Evolutionary conservation across 441 rosid species (phyloP), one percentile per base, ranked within the genome.

Genomic region (Eutrema salsugineum): DNA sequence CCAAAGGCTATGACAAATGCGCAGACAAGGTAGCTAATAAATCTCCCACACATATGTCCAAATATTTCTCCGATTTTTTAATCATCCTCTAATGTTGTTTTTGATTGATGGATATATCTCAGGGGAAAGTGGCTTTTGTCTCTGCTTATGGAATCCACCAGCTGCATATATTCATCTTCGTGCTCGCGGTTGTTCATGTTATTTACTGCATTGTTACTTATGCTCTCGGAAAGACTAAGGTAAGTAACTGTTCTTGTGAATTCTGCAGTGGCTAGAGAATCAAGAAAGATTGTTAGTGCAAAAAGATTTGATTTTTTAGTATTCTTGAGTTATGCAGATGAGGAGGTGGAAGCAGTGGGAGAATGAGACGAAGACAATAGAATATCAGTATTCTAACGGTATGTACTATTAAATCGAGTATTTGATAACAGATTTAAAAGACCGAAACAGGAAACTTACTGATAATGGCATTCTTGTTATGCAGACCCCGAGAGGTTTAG

Each of bases 401-500:
- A 5, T 71, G 77, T 17, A 32, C 0, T 63, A 32, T 17, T 30
- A 32, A 68, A 27, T 17, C 2, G 36, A 32, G 20, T 47, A 36
- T 14, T 47, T 5, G 33, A 50, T 24, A 24, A 43, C 10, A 51
- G 15, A 19, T 17, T 5, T 7, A 5, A 27, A 27, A 51, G 8
- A 32, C 12, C 4, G 2, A 43, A 15, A n/a, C 19, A 28, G 44
- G 14, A 55, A 22, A 14, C 24, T 63, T 38, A 40, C 0, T 6
- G 43, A 51, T 69, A 42, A 20, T 38, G 0, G 0, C 38, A 11
- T 62, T 60, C 43, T 38, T 32, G 71, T 70, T 50, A 35, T 66
- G 57, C 51, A 94, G 98, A 94, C 81, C 98, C 99, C 6, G 88
- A 92, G 78, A 89, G 97, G 82, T 95, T 93, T 68, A 81, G 99